Percentiles rank a stretch among this genome's conserved stretches.
phyloP scores from a whole-genome alignment of 257 asterid genomes.

The Thymus quinquecostatus region DNA sequence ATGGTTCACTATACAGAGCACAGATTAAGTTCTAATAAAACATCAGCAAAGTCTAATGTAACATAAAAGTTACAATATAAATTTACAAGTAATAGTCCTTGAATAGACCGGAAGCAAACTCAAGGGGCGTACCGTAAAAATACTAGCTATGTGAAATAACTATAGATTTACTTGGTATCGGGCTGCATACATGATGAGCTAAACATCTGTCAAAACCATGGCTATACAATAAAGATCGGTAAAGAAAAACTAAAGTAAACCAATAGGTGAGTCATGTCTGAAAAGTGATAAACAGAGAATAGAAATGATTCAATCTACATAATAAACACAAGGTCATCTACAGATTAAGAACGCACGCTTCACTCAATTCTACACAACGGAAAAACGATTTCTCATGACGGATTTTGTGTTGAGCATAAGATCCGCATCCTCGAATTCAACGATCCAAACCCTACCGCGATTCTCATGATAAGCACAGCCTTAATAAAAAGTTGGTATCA shows the following conservation, averaged over 20 bases:
- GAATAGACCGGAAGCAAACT: not conserved
- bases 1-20: not conserved
- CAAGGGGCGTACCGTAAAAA: not conserved
- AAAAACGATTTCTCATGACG: constrained; percentile 1
- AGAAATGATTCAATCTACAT: not conserved
- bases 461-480: not conserved
- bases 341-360: not conserved
- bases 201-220: constrained; percentile 1
- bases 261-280: not conserved
- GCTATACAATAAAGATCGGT: not conserved
- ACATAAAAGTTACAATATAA: not conserved
- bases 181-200: not conserved
- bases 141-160: not conserved
- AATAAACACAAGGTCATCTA: not conserved
- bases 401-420: constrained; percentile 13
- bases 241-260: not conserved
- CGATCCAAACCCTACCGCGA: constrained; percentile 10
- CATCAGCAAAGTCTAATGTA: not conserved
- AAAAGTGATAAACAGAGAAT: not conserved
- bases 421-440: constrained; percentile 16
- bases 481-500: not conserved
- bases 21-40: not conserved
- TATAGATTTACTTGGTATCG: not conserved
- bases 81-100: not conserved
- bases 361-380: not conserved